Percentiles rank a stretch among this genome's conserved stretches.
phyloP scores from a whole-genome alignment of 2,329 filamentous ascomycete species.

The Cladosporium sp. region DNA sequence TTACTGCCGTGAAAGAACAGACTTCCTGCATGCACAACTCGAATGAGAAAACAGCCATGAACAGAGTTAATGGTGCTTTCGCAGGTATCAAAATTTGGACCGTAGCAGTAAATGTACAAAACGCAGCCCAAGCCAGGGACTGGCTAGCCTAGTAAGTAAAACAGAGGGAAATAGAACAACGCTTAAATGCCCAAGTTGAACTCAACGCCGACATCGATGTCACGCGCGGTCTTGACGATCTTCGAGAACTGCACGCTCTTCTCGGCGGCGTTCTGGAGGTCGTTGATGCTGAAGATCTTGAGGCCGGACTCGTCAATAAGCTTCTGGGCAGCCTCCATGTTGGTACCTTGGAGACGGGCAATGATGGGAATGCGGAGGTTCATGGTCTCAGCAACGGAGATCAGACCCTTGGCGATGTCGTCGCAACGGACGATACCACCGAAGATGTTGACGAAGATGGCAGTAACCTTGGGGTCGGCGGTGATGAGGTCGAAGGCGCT shows the following conservation, averaged over 20 bases:
- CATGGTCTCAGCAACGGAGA: conserved; percentile 90
- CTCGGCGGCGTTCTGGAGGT: conserved; percentile 94
- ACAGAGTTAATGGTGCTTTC: conserved; percentile 9
- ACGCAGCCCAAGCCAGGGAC: not conserved
- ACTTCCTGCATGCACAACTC: not conserved
- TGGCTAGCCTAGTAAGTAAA: not conserved
- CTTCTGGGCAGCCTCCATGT: conserved; percentile 91
- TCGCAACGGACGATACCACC: conserved; percentile 98
- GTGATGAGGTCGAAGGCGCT: conserved; percentile 98
- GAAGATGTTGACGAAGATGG: conserved; percentile 99
- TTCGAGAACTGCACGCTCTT: conserved; percentile 98
- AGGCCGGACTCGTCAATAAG: conserved; percentile 93
- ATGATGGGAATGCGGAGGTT: conserved; percentile 97
- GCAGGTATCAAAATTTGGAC: conserved; percentile 12
- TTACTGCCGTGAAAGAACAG: too few species aligned
- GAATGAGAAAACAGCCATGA: not conserved
- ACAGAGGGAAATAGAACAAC: conserved; percentile 3
- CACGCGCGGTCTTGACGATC: conserved; percentile 96
- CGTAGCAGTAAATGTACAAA: conserved; percentile 13
- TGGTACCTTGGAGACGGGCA: conserved; percentile 94
- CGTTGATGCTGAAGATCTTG: conserved; percentile 99
- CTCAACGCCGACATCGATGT: conserved; percentile 95
- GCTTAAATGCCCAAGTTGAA: conserved; percentile 86
- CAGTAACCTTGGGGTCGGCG: conserved; percentile 94
- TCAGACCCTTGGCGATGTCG: conserved; percentile 91